Evolutionary conservation across 331 rosid genomes (phyloP).

Genomic region (Phaseolus coccineus): DNA sequence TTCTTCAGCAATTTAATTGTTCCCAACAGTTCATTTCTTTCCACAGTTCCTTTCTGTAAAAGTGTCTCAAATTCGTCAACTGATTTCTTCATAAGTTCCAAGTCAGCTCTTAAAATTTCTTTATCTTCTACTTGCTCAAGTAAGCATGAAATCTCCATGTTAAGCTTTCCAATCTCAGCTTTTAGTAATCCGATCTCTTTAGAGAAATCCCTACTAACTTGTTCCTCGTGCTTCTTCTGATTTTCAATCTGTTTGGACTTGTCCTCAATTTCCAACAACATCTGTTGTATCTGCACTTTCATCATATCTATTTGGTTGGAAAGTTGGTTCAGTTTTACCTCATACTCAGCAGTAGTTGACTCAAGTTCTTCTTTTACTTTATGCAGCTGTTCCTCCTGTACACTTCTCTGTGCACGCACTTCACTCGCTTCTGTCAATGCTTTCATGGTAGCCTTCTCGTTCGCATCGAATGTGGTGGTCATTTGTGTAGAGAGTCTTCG

Average conservation of each 20-base stretch:
- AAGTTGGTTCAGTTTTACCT: slow-evolving; percentile 58
- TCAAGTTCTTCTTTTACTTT: slow-evolving; percentile 62
- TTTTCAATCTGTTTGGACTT: slow-evolving; percentile 68
- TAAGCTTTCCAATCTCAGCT: slow-evolving; percentile 68
- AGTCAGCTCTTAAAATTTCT: slow-evolving; percentile 51
- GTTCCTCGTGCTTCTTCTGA: slow-evolving; percentile 58
- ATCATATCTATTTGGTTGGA: slow-evolving; percentile 60
- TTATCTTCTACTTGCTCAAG: slow-evolving; percentile 55
- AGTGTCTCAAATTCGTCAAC: slow-evolving; percentile 60
- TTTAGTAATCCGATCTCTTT: slow-evolving; percentile 62
- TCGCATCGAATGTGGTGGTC: slow-evolving; percentile 83
- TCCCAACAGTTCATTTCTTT: slow-evolving; percentile 65
- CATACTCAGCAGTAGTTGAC: slow-evolving; percentile 52
- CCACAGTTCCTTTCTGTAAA: slow-evolving; percentile 55
- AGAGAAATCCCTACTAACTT: slow-evolving; percentile 61
- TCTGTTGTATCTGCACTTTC: slow-evolving; percentile 58
- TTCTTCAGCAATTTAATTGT: slow-evolving; percentile 60
- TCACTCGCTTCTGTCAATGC: slow-evolving; percentile 83
- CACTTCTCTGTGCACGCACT: slow-evolving; percentile 62
- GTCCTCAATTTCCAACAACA: slow-evolving; percentile 64
- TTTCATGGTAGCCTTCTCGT: slow-evolving; percentile 80
- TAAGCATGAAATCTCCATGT: slow-evolving; percentile 51
- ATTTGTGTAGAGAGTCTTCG: slow-evolving; percentile 76
- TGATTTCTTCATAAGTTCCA: slow-evolving; percentile 64
- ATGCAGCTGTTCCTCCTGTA: slow-evolving; percentile 65